A percentile compares a stretch with the other conserved stretches of the same genome.
Conservation (phyloP, 495 filamentous ascomycete species). For the Daldinia grandis region DNA sequence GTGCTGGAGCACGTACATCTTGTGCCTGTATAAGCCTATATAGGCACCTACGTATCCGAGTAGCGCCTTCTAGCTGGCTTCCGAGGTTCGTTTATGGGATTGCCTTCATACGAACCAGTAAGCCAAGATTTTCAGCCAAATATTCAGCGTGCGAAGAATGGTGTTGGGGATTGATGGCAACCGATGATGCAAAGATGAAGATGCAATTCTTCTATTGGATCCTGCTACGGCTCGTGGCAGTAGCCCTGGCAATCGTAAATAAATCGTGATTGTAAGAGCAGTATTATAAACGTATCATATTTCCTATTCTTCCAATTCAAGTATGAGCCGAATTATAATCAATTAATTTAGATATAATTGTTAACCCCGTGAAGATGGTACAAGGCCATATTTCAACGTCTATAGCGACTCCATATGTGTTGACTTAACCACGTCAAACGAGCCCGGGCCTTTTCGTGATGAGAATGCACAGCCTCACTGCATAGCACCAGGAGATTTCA, state of each 20-base stretch:
- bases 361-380: neutral
- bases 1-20: slow-evolving; percentile 8
- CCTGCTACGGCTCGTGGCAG: too few relatives aligned
- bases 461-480: neutral
- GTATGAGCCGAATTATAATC: too few relatives aligned
- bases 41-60: neutral
- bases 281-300: too few relatives aligned
- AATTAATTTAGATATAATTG: neutral
- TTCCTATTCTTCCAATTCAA: neutral
- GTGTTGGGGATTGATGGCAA: neutral
- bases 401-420: slow-evolving; percentile 6
- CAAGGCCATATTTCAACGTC: neutral
- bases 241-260: too few relatives aligned
- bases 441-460: neutral
- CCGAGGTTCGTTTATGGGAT: neutral
- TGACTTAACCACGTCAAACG: neutral
- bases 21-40: slow-evolving; percentile 4
- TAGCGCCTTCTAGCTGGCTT: neutral
- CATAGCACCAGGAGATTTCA: slow-evolving; percentile 5
- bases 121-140: neutral
- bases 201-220: neutral
- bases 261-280: too few relatives aligned
- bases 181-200: neutral
- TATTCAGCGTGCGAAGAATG: neutral
- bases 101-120: neutral